Evolutionary conservation across 2,329 filamentous ascomycete genomes (phyloP), one percentile per base, ranked within the genome.

Genomic region (Dryadomyces quercivorus): DNA sequence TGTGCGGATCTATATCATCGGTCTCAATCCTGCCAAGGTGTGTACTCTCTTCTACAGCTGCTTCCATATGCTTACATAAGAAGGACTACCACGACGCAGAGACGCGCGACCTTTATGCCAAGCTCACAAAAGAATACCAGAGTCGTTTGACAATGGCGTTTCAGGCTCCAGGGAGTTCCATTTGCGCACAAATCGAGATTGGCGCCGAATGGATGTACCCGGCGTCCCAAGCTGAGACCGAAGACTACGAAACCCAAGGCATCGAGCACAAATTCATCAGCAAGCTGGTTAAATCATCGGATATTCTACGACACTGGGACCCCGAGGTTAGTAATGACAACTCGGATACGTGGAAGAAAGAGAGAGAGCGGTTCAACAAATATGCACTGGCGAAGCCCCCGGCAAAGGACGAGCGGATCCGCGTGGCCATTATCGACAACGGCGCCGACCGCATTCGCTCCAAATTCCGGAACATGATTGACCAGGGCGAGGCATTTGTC

Each of bases 351-450:
- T 26, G 46, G n/a, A 6, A 15, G n/a, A n/a, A 40, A 2, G 34
- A 50, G 34, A 15, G 5, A 16, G 18, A 9, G 4, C 3, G 34
- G 20, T 40, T 50, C n/a, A 10, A 16, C 2, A 3, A 40, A 12
- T 40, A 40, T 15, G 34, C 48, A 8, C n/a, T 50, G 34, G n/a
- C n/a, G n/a, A n/a, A n/a, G n/a, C n/a, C n/a, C n/a, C 26, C 12
- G 31, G 2, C n/a, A 2, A 20, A 36, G 13, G 53, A 54, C 42
- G 2, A n/a, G 47, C 53, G 53, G 5, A 53, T 54, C 13, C 46
- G 51, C 10, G 55, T 57, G 6, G 55, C 55, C 36, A 51, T 57
- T 13, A 55, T 57, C 3, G 55, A 57, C 16, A 57, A 57, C 36
- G 55, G 55, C 2, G 46, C 43, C 12, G 49, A 57, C n/a, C 42